phyloP scores from a whole-genome alignment of 2,329 filamentous ascomycete genomes.

The Anthostomella pinea region DNA sequence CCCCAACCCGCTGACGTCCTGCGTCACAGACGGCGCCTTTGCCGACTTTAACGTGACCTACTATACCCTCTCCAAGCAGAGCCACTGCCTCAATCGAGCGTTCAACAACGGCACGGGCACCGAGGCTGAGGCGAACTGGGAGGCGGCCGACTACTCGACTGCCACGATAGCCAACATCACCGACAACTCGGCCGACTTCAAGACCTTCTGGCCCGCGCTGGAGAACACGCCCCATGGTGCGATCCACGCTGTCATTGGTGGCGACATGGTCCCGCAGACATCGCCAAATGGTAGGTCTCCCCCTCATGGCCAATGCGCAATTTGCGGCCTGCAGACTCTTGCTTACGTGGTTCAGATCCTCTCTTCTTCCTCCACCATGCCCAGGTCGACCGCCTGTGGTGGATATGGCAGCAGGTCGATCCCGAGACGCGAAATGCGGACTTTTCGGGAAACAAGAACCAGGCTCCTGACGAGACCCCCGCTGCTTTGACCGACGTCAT shows the following conservation, averaged over 20 bases:
- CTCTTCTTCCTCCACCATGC: background rate
- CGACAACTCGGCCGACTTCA: background rate
- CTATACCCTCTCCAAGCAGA: background rate
- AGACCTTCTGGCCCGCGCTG: conserved; percentile 2
- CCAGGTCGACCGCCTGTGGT: background rate
- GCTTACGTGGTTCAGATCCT: background rate
- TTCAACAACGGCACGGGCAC: conserved; percentile 4
- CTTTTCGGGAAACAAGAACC: background rate
- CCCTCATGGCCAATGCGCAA: too few relatives aligned
- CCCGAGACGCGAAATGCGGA: background rate
- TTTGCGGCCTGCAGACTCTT: too few relatives aligned
- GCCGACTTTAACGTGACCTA: conserved; percentile 2
- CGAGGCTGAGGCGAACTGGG: background rate
- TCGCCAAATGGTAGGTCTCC: too few relatives aligned
- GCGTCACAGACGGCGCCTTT: conserved; percentile 31
- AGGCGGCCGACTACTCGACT: background rate
- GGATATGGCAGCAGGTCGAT: background rate
- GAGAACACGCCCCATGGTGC: conserved; percentile 7
- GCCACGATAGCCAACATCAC: conserved; percentile 6
- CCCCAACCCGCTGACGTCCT: conserved; percentile 21
- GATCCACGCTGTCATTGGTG: conserved; percentile 5
- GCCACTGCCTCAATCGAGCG: conserved; percentile 20
- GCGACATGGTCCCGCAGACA: too few relatives aligned
- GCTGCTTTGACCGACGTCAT: too few relatives aligned
- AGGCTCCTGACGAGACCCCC: too few relatives aligned